A percentile compares a stretch with the other conserved stretches of the same genome.
phyloP scores from a whole-genome alignment of 192 early-diverging fungal species.

The Chytriomyces sp. region DNA sequence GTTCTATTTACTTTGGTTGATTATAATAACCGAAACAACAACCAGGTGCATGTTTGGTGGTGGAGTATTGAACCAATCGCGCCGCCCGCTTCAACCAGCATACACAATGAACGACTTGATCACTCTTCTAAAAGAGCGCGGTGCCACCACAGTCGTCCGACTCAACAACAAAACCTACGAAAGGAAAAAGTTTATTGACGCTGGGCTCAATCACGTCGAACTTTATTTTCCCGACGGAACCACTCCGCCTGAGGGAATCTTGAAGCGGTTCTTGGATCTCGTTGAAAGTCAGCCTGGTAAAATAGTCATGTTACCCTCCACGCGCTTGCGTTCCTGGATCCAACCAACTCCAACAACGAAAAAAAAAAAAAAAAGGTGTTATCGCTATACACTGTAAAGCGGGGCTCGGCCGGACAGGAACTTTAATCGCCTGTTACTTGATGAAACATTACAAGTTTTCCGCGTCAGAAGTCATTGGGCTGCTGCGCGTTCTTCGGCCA shows the following conservation, averaged over 20 bases:
- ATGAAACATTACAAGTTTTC: constrained; percentile 76
- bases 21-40: too few species aligned
- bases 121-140: constrained; percentile 53
- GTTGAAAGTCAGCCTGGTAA: constrained; percentile 59
- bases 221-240: constrained; percentile 75
- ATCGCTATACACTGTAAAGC: constrained; percentile 71
- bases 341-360: too few species aligned
- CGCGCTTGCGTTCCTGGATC: too few species aligned
- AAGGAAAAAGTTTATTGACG: constrained; percentile 54
- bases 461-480: constrained; percentile 68
- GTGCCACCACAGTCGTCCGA: constrained; percentile 62
- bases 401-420: constrained; percentile 64
- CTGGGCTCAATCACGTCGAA: constrained; percentile 69
- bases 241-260: constrained; percentile 66
- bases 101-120: constrained; percentile 61
- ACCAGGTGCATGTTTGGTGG: not conserved
- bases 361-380: constrained; percentile 35
- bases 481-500: constrained; percentile 68
- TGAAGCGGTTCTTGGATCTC: constrained; percentile 69
- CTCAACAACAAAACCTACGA: constrained; percentile 74
- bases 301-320: too few species aligned
- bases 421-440: constrained; percentile 62
- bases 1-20: too few species aligned
- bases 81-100: constrained; percentile 38
- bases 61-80: too few species aligned